These are phyloP conservation scores for Nakaseomyces nivariensis DNA, from an alignment of 1,139 yeast genomes.

Conservation along the genomic window DNA sequence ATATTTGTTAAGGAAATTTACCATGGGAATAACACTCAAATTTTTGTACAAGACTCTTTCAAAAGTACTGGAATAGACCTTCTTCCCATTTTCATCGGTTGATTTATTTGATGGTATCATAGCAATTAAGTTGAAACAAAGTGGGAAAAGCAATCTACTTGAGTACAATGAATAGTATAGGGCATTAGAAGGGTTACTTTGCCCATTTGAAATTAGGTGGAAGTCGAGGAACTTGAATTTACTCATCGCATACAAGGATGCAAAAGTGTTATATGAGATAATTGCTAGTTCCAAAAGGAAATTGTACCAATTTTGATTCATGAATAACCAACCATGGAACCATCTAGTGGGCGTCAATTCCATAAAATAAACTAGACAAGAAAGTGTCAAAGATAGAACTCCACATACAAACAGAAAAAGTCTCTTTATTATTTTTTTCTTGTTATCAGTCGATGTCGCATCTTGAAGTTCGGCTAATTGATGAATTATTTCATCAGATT, in stretches of 20 bases:
- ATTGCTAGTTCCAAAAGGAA: slow-evolving; percentile 19
- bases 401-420: slow-evolving; percentile 10
- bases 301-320: slow-evolving; percentile 16
- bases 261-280: slow-evolving; percentile 22
- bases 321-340: slow-evolving; percentile 23
- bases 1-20: slow-evolving; percentile 20
- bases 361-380: slow-evolving; percentile 16
- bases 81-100: slow-evolving; percentile 6
- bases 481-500: slow-evolving; percentile 24
- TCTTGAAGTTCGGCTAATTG: slow-evolving; percentile 20
- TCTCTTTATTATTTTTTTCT: slow-evolving; percentile 6
- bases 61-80: slow-evolving; percentile 13
- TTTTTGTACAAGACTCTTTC: slow-evolving; percentile 21
- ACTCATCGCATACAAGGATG: slow-evolving; percentile 28
- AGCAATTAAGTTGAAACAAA: slow-evolving; percentile 27
- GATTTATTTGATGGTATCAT: slow-evolving; percentile 15
- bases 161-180: slow-evolving; percentile 27
- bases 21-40: slow-evolving; percentile 22
- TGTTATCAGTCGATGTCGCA: slow-evolving; percentile 4
- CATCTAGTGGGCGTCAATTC: slow-evolving; percentile 23
- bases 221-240: slow-evolving; percentile 26
- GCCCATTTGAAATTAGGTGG: slow-evolving; percentile 27
- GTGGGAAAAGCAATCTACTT: slow-evolving; percentile 26
- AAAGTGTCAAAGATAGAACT: slow-evolving; percentile 10
- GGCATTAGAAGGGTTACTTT: slow-evolving; percentile 27